Conservation (phyloP, 768 basidiomycete genomes). For the Megacollybia marginata region DNA sequence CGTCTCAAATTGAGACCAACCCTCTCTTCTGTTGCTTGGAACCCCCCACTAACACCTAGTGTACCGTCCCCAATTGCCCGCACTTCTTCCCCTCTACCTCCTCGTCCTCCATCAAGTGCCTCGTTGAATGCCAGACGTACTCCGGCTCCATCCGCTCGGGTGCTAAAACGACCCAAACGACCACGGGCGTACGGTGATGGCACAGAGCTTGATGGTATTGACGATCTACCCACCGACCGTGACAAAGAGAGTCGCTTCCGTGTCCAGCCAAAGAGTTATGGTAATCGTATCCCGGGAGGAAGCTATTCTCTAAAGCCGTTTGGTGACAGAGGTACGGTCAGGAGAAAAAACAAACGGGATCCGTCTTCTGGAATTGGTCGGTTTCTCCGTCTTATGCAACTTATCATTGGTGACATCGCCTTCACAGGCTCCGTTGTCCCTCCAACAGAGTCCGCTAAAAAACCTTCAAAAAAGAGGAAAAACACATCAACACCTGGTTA, state of each 20-base stretch:
- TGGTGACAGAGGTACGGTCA: conserved; percentile 46
- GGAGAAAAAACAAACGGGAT: conserved; percentile 49
- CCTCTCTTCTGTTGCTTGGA: conserved; percentile 68
- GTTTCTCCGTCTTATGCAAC: conserved; percentile 9
- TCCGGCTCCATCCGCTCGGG: conserved; percentile 43
- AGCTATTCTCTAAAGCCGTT: conserved; percentile 36
- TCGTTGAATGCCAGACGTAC: conserved; percentile 33
- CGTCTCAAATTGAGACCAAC: conserved; percentile 69
- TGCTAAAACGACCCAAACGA: conserved; percentile 73
- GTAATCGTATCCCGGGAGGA: conserved; percentile 55
- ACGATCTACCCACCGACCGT: conserved; percentile 81
- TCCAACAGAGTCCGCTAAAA: conserved; percentile 40
- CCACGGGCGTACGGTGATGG: conserved; percentile 76
- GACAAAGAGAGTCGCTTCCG: conserved; percentile 73
- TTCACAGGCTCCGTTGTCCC: conserved; percentile 10
- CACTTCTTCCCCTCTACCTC: conserved; percentile 51
- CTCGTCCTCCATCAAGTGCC: conserved; percentile 51
- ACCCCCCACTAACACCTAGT: conserved; percentile 25
- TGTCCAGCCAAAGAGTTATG: conserved; percentile 64
- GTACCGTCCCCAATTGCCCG: conserved; percentile 32
- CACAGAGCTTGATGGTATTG: conserved; percentile 82
- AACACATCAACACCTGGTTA: conserved; percentile 35
- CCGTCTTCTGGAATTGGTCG: conserved; percentile 37
- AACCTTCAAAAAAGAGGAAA: conserved; percentile 48
- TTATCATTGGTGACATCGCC: background rate